Evolutionary conservation across 2,329 filamentous ascomycete species (phyloP).

Genomic region (Cordyceps farinosa): DNA sequence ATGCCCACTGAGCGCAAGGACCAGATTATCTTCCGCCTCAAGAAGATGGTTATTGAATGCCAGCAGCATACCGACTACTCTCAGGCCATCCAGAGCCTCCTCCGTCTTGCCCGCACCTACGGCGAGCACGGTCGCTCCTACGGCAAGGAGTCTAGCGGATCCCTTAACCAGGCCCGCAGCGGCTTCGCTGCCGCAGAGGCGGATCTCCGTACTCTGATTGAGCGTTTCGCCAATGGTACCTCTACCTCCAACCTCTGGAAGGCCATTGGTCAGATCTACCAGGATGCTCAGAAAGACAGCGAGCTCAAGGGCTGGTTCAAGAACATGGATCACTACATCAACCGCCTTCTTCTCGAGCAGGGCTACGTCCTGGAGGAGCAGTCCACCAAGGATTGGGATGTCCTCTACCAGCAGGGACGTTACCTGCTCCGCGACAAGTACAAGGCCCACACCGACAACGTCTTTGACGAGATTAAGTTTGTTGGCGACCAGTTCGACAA

Average conservation of each 20-base stretch:
- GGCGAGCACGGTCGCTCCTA: conserved; percentile 67
- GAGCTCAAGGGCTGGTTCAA: conserved; percentile 91
- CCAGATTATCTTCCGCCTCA: conserved; percentile 85
- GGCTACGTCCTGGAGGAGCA: conserved; percentile 84
- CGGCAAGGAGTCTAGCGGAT: conserved; percentile 60
- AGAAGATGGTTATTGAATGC: conserved; percentile 96
- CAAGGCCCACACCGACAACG: conserved; percentile 75
- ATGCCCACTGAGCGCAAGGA: conserved; percentile 90
- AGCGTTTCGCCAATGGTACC: conserved; percentile 93
- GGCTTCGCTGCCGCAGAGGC: conserved; percentile 68
- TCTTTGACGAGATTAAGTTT: conserved; percentile 89
- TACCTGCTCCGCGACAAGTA: conserved; percentile 89
- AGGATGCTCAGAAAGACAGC: conserved; percentile 78
- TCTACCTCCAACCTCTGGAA: conserved; percentile 83
- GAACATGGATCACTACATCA: conserved; percentile 70
- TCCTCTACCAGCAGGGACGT: conserved; percentile 78
- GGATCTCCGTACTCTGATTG: conserved; percentile 76
- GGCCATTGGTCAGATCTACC: conserved; percentile 80
- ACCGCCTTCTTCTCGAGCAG: conserved; percentile 80
- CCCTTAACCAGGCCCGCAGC: conserved; percentile 69
- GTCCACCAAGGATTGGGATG: conserved; percentile 78
- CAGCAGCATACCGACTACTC: conserved; percentile 94
- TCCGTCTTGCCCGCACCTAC: conserved; percentile 82
- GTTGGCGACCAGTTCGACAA: conserved; percentile 83
- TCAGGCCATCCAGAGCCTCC: conserved; percentile 81